Base-by-base conservation (phyloP, 1,284 basidiomycete genomes). In the Ceratobasidium sp. region DNA sequence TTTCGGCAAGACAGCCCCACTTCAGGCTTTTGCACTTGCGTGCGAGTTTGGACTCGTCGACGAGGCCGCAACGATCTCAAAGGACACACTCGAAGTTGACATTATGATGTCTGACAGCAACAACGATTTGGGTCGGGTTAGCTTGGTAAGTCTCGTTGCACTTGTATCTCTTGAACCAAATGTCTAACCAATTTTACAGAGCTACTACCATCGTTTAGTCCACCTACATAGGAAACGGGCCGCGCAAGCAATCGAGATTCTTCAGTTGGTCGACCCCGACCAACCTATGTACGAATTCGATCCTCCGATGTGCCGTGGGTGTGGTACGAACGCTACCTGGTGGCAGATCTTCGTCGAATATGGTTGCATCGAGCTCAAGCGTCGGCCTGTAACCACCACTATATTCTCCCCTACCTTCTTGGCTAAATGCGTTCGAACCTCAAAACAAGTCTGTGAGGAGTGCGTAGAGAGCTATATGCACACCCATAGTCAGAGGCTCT, bases 321-420 rank as follows among this genome's bases (percentile, higher is more conserved):
- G 73, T 36, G 65, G 72, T 8, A 74, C 72, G 15, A 65, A 51
- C n/a, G 75, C 75, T 7, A 66, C 64, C 17, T 76, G 75, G 75
- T 76, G 75, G 75, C 54, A 74, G 14, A 57, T 74, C 27, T 73
- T 76, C 29, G 65, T 76, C 8, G 64, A 74, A 47, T 53, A 67
- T 27, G 64, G 63, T 2, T 33, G 47, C 14, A 47, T 44, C n/a
- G 72, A 74, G 54, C 33, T 76, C 31, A 67, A 62, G n/a, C 56
- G 31, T 33, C 71, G 73, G 8, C 75, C 75, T 19, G 48, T 50
- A 6, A 62, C 56, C 19, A 56, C 63, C 8, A 67, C 53, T 2
- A 51, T 76, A 53, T 76, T 76, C 41, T 74, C 63, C 11, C 60
- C 73, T 19, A 47, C 48, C n/a, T 76, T 76, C 65, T 64, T 76